These are phyloP conservation scores for Prototheca cutis DNA, from an alignment of 163 green algal species.

Conservation along the genomic window DNA sequence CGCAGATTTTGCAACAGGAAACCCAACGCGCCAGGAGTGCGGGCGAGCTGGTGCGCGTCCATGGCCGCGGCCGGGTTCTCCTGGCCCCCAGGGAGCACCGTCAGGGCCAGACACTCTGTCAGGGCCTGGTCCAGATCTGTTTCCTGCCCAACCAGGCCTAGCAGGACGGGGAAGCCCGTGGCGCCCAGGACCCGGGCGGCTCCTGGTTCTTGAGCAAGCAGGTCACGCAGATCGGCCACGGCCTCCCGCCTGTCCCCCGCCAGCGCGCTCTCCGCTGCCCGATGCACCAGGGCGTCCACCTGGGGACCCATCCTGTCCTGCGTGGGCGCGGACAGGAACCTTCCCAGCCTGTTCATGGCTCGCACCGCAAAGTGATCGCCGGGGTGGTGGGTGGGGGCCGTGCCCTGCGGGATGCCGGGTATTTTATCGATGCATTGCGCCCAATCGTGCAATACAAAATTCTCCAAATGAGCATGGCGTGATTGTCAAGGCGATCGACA, in stretches of 20 bases:
- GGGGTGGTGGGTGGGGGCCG: too few relatives aligned
- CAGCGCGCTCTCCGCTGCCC: neutral
- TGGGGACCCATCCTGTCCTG: neutral
- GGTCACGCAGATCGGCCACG: neutral
- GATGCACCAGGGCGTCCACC: neutral
- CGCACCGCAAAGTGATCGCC: too few relatives aligned
- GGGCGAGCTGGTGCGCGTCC: neutral
- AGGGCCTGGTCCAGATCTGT: neutral
- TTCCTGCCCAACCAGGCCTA: neutral
- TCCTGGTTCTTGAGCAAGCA: neutral
- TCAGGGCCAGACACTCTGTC: constrained; percentile 1
- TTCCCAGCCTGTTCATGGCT: neutral
- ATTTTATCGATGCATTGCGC: too few relatives aligned
- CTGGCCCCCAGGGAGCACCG: neutral
- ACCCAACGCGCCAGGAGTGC: neutral
- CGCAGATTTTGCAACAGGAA: neutral
- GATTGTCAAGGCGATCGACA: too few relatives aligned
- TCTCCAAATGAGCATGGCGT: too few relatives aligned
- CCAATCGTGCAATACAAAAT: too few relatives aligned
- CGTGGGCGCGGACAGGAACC: neutral
- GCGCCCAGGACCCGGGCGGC: neutral
- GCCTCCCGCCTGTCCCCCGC: neutral
- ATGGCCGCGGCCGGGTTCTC: neutral
- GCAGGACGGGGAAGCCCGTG: neutral
- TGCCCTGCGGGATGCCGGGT: too few relatives aligned